Percentiles rank a stretch among this genome's conserved stretches.
These are phyloP conservation scores for Euptelea pleiosperma DNA, from an alignment of 164 flowering plant species.

Conservation along the genomic window DNA sequence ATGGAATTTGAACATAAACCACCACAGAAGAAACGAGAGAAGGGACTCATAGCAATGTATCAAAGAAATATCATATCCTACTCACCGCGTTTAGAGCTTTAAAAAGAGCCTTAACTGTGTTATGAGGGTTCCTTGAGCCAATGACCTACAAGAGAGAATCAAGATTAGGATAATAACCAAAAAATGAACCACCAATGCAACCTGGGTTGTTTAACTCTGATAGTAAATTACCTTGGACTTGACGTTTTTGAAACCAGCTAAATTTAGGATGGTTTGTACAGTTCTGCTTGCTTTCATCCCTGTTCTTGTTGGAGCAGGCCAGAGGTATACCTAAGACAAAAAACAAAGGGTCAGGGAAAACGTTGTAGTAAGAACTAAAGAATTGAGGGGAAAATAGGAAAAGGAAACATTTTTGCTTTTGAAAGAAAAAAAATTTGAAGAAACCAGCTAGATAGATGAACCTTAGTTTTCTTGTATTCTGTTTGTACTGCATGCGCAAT, in stretches of 20 bases:
- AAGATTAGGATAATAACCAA: background rate
- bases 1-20: background rate
- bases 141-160: conserved; percentile 48
- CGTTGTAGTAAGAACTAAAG: background rate
- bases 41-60: background rate
- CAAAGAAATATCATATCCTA: background rate
- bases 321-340: conserved; percentile 69
- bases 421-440: background rate
- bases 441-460: conserved; percentile 11
- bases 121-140: conserved; percentile 88
- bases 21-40: background rate
- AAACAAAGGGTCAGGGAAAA: background rate
- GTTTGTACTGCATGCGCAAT: conserved; percentile 91
- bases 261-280: conserved; percentile 58
- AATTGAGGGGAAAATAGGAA: background rate
- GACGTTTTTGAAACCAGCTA: conserved; percentile 87
- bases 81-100: conserved; percentile 61
- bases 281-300: conserved; percentile 85
- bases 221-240: conserved; percentile 72
- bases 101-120: conserved; percentile 85
- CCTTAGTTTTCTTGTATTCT: conserved; percentile 88
- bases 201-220: background rate
- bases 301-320: conserved; percentile 83
- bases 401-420: background rate
- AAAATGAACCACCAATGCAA: background rate